Conservation (phyloP, 2,329 filamentous ascomycete species). For the Fusarium devonianum region DNA sequence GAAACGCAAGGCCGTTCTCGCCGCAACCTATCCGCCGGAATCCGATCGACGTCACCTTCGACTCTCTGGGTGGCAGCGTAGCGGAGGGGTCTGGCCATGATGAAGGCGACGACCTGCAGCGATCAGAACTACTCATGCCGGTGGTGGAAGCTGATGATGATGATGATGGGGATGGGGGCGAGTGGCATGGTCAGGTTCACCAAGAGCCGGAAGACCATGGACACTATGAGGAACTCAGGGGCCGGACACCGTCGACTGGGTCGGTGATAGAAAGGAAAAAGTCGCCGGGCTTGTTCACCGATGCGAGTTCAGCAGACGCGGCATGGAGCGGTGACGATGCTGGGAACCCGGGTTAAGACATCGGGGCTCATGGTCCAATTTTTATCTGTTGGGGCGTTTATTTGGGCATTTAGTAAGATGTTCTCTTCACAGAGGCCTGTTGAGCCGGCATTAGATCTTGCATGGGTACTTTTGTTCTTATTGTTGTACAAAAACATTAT, state of each 20-base stretch:
- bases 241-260: slow-evolving; percentile 23
- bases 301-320: slow-evolving; percentile 42
- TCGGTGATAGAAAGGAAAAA: slow-evolving; percentile 24
- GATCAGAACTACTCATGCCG: slow-evolving; percentile 34
- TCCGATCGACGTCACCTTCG: slow-evolving; percentile 52
- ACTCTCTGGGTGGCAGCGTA: slow-evolving; percentile 45
- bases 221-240: slow-evolving; percentile 26
- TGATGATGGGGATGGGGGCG: slow-evolving; percentile 25
- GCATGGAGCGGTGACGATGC: slow-evolving; percentile 33
- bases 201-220: background rate
- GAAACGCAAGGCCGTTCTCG: slow-evolving; percentile 66
- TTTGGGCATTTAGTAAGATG: slow-evolving; percentile 29
- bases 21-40: slow-evolving; percentile 59
- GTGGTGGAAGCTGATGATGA: slow-evolving; percentile 31
- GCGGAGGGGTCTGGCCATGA: slow-evolving; percentile 25
- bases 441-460: slow-evolving; percentile 35
- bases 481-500: slow-evolving; percentile 39
- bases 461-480: slow-evolving; percentile 34
- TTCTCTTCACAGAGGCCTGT: slow-evolving; percentile 24
- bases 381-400: slow-evolving; percentile 35
- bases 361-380: too few relatives aligned
- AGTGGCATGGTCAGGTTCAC: slow-evolving; percentile 7
- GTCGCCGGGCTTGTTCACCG: slow-evolving; percentile 40
- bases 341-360: slow-evolving; percentile 13
- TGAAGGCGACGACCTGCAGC: slow-evolving; percentile 27